Evolutionary conservation across 345 rosid species (phyloP).

Genomic region (Citrus cavaleriei): DNA sequence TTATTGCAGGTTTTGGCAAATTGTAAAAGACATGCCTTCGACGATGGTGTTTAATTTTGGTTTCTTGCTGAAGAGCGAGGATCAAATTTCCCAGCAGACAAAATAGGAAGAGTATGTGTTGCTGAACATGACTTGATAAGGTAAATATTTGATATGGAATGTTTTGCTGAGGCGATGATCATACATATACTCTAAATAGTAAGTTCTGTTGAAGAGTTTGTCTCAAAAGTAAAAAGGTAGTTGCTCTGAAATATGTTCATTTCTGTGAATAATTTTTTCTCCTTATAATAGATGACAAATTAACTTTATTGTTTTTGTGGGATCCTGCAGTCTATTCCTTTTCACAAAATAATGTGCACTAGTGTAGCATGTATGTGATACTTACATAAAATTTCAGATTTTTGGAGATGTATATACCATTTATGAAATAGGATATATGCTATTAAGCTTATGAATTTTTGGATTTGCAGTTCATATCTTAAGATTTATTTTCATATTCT

Average conservation of each 20-base stretch:
- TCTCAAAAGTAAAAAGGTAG: neutral
- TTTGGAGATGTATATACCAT: neutral
- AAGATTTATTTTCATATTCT: neutral
- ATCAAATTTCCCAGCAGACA: neutral
- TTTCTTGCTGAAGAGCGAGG: slow-evolving; percentile 6
- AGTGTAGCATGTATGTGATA: neutral
- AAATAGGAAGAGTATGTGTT: neutral
- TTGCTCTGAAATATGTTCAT: neutral
- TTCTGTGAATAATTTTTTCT: neutral
- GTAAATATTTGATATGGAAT: slow-evolving; percentile 27
- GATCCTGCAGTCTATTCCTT: neutral
- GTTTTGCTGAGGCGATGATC: neutral
- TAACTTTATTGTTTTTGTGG: neutral
- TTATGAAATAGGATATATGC: neutral
- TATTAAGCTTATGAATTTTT: neutral
- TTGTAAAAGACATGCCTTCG: slow-evolving; percentile 5
- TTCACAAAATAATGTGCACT: neutral
- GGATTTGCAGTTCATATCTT: neutral
- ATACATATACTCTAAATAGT: neutral
- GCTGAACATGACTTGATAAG: slow-evolving; percentile 9
- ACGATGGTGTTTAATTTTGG: neutral
- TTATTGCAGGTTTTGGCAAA: slow-evolving; percentile 22
- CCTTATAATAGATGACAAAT: neutral
- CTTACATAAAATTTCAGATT: neutral
- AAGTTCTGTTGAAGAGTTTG: neutral